Evolutionary conservation across 1,139 yeast genomes (phyloP), one percentile per base, ranked within the genome.

Genomic region (Debaryomyces sp.): DNA sequence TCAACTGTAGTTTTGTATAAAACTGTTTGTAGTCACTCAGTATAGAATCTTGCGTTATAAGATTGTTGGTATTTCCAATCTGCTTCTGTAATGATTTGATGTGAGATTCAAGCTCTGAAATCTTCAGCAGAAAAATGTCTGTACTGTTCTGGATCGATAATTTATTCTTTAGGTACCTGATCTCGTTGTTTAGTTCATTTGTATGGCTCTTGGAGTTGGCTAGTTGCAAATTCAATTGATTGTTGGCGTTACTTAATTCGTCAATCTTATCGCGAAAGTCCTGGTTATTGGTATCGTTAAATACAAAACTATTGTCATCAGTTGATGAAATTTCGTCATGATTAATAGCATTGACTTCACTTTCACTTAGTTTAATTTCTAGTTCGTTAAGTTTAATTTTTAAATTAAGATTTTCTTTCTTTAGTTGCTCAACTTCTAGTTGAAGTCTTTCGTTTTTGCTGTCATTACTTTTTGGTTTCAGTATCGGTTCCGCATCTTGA

Each of bases 1-100:
- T 48, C 30, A 72, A 59, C 30, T 67, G 61, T n/a, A 70, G 57
- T 39, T 60, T 54, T 12, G 50, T 54, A 53, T 68, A 72, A 43
- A 59, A 62, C 3, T 54, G 51, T 32, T 51, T 56, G 57, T 68
- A 71, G 34, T 59, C 58, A 6, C 53, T 53, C 18, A 58, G 53
- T 6, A 59, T 41, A 1, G 54, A 43, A 8, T 54, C 53, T n/a
- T 41, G 42, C 5, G 48, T 45, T 18, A 54, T 24, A 23, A 48
- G 24, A 22, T 41, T 35, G 21, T 36, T 29, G 38, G 47, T 43
- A 27, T 56, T 48, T 10, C 56, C 56, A 32, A 57, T 44, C 45
- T 56, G 53, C 6, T 33, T 36, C 15, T 46, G 46, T 23, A 54
- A 43, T 8, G 45, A 43, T 8, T 33, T 37, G 8, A 50, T 29